Conservation (phyloP, 306 rosid genomes). For the Gynostemma pentaphyllum region DNA sequence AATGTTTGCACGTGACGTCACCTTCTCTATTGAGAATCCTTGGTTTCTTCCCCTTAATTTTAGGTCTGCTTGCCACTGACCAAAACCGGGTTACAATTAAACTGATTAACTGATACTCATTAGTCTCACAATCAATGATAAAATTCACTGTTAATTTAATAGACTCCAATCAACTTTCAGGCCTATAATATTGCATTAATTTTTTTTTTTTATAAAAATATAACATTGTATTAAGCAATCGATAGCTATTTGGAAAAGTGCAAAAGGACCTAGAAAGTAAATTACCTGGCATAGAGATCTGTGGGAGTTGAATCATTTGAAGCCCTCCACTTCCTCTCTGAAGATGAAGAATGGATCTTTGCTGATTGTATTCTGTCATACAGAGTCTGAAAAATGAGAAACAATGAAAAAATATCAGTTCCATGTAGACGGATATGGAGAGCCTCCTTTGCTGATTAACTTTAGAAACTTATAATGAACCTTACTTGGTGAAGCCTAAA, state of each 20-base stretch:
- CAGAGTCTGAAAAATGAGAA: slow-evolving; percentile 56
- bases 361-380: slow-evolving; percentile 94
- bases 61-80: too few species aligned
- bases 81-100: too few species aligned
- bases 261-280: slow-evolving; percentile 2
- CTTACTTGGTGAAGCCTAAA: slow-evolving; percentile 94
- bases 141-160: too few species aligned
- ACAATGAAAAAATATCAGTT: slow-evolving; percentile 10
- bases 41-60: too few species aligned
- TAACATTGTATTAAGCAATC: background rate
- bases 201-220: too few species aligned
- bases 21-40: too few species aligned
- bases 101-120: too few species aligned
- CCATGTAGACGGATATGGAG: background rate
- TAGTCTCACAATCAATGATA: too few species aligned
- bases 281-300: slow-evolving; percentile 76
- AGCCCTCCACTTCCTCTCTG: slow-evolving; percentile 89
- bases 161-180: too few species aligned
- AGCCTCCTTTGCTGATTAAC: background rate
- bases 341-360: slow-evolving; percentile 74
- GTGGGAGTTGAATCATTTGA: slow-evolving; percentile 53
- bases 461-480: slow-evolving; percentile 3
- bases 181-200: too few species aligned
- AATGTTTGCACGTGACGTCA: too few species aligned
- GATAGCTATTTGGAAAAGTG: slow-evolving; percentile 2